phyloP scores from a whole-genome alignment of 768 basidiomycete species.

The Collybiopsis confluens region DNA sequence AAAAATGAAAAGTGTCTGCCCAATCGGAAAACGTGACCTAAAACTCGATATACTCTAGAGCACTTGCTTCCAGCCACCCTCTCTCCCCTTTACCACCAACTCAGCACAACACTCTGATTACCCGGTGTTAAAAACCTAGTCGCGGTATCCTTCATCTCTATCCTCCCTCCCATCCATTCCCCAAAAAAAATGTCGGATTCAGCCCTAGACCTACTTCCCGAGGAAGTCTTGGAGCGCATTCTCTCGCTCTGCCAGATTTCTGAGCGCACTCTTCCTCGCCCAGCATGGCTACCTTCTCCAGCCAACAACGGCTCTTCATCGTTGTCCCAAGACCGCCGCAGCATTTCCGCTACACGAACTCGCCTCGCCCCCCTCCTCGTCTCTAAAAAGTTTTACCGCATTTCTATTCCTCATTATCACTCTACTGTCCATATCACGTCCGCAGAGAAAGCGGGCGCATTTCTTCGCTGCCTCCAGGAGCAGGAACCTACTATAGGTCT shows the following conservation, averaged over 20 bases:
- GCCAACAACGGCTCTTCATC: slow-evolving; percentile 11
- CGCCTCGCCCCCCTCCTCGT: slow-evolving; percentile 45
- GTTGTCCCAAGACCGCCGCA: background rate
- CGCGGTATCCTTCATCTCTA: too few species aligned
- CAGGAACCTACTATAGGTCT: slow-evolving; percentile 31
- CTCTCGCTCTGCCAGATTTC: slow-evolving; percentile 25
- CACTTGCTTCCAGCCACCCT: too few species aligned
- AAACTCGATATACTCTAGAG: too few species aligned
- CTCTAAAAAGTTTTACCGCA: slow-evolving; percentile 48
- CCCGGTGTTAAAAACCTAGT: too few species aligned
- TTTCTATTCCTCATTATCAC: slow-evolving; percentile 56
- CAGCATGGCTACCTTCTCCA: slow-evolving; percentile 19
- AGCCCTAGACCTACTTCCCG: slow-evolving; percentile 16
- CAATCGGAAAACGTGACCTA: too few species aligned
- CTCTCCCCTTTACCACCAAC: too few species aligned
- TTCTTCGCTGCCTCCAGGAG: slow-evolving; percentile 31
- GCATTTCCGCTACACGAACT: slow-evolving; percentile 10
- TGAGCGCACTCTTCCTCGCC: slow-evolving; percentile 15
- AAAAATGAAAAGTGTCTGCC: too few species aligned
- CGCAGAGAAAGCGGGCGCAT: slow-evolving; percentile 30
- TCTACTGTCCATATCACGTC: slow-evolving; percentile 43
- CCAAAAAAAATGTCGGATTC: slow-evolving; percentile 9
- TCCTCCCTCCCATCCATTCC: too few species aligned
- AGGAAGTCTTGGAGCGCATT: slow-evolving; percentile 43
- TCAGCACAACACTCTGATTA: too few species aligned